phyloP scores from a whole-genome alignment of 1,284 basidiomycete genomes.

The Fomitopsis pinicola region DNA sequence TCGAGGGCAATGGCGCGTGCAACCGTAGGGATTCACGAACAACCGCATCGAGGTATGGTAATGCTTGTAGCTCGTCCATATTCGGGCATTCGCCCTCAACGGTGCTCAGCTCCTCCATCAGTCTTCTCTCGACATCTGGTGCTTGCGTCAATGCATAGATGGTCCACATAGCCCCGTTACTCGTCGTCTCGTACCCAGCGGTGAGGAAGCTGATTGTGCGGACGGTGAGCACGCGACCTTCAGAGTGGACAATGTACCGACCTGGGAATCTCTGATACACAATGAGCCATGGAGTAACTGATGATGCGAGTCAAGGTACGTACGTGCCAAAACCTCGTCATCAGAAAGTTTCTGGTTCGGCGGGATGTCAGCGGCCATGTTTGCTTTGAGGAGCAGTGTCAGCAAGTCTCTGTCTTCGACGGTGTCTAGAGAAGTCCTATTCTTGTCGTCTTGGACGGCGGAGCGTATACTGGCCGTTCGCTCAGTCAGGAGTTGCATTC shows the following conservation, averaged over 20 bases:
- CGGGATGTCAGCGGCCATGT: conserved; percentile 40
- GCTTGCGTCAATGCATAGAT: conserved; percentile 58
- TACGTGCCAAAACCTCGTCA: conserved; percentile 55
- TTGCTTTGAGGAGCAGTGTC: conserved; percentile 38
- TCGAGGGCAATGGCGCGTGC: conserved; percentile 55
- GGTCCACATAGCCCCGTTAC: conserved; percentile 46
- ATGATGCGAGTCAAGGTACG: conserved; percentile 20
- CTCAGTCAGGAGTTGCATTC: conserved; percentile 34
- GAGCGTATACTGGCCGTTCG: conserved; percentile 30
- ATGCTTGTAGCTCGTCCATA: conserved; percentile 33
- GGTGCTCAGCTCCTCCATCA: conserved; percentile 63
- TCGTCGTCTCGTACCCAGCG: conserved; percentile 74
- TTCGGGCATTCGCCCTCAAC: conserved; percentile 25
- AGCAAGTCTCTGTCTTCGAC: conserved; percentile 21
- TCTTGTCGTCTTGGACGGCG: no score
- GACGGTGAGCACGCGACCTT: neutral
- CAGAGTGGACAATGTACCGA: neutral
- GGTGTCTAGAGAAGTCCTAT: no score
- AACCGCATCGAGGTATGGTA: conserved; percentile 63
- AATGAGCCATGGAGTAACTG: neutral
- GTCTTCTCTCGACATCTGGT: conserved; percentile 54
- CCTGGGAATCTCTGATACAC: conserved; percentile 9
- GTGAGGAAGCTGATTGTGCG: conserved; percentile 37
- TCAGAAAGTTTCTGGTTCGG: conserved; percentile 44
- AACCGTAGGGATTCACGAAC: conserved; percentile 69